Conservation (phyloP, 306 rosid species). For the Quercus parvula region DNA sequence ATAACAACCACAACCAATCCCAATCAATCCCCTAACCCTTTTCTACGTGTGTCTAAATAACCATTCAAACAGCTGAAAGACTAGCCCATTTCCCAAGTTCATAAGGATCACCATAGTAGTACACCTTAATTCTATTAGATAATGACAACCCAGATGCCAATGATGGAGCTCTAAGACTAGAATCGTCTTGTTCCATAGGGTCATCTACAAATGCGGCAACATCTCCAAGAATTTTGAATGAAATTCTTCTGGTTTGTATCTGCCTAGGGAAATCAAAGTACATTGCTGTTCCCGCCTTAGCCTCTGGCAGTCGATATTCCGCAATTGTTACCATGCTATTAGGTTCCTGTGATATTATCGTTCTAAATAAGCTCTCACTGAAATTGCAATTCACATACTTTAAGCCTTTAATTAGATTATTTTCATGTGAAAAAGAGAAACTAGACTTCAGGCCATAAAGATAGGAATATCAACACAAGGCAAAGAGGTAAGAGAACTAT, state of each 20-base stretch:
- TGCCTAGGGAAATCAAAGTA: slow-evolving; percentile 84
- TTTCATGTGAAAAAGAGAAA: not conserved
- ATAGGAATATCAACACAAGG: not conserved
- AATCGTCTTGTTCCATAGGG: slow-evolving; percentile 76
- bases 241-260: slow-evolving; percentile 65
- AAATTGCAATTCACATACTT: not conserved
- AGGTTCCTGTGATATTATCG: slow-evolving; percentile 49
- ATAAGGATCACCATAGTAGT: slow-evolving; percentile 79
- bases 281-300: slow-evolving; percentile 77
- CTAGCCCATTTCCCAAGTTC: slow-evolving; percentile 98
- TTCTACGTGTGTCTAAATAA: not conserved
- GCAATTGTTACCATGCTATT: slow-evolving; percentile 59
- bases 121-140: slow-evolving; percentile 71
- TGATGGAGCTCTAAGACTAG: slow-evolving; percentile 42
- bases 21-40: slow-evolving; percentile 14
- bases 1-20: slow-evolving; percentile 24
- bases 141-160: slow-evolving; percentile 75
- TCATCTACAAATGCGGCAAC: slow-evolving; percentile 81
- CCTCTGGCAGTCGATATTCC: slow-evolving; percentile 91
- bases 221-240: slow-evolving; percentile 84
- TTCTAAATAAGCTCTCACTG: slow-evolving; percentile 5
- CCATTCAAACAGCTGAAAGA: slow-evolving; percentile 66
- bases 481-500: not conserved
- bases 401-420: not conserved
- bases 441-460: not conserved